A percentile compares a stretch with the other conserved stretches of the same genome.
phyloP scores from a whole-genome alignment of 2,329 filamentous ascomycete genomes.

The Sporothrix inflata region DNA sequence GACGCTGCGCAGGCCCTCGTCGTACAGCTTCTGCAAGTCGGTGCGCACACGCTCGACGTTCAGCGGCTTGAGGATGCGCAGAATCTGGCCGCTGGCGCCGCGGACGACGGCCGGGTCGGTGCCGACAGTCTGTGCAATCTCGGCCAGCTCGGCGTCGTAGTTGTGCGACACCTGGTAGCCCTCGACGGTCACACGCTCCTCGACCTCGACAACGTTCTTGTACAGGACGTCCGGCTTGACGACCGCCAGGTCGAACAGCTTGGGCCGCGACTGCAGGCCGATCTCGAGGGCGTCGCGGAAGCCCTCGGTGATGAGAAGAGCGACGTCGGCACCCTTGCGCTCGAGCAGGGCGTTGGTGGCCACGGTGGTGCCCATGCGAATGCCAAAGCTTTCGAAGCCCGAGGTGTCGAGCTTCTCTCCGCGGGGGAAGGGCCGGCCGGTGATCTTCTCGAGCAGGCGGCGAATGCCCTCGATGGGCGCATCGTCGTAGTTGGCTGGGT shows the following conservation, averaged over 20 bases:
- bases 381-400: conserved; percentile 41
- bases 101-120: conserved; percentile 39
- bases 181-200: conserved; percentile 87
- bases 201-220: conserved; percentile 79
- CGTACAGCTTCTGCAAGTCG: conserved; percentile 62
- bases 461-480: conserved; percentile 69
- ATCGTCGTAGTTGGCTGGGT: conserved; percentile 69
- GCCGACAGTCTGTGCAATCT: conserved; percentile 51
- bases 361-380: conserved; percentile 90
- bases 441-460: conserved; percentile 47
- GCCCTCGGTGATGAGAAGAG: conserved; percentile 82
- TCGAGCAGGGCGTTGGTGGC: conserved; percentile 91
- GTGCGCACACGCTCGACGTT: conserved; percentile 58
- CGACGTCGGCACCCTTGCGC: conserved; percentile 85
- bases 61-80: conserved; percentile 56
- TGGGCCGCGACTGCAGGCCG: conserved; percentile 87
- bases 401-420: conserved; percentile 53
- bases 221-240: conserved; percentile 85
- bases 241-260: conserved; percentile 89
- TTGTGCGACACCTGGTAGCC: conserved; percentile 40
- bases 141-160: conserved; percentile 69
- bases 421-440: conserved; percentile 60
- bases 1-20: conserved; percentile 57
- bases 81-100: conserved; percentile 59
- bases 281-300: conserved; percentile 88